Evolutionary conservation across 192 early-diverging fungal genomes (phyloP).

Genomic region (Entomortierella lignicola): DNA sequence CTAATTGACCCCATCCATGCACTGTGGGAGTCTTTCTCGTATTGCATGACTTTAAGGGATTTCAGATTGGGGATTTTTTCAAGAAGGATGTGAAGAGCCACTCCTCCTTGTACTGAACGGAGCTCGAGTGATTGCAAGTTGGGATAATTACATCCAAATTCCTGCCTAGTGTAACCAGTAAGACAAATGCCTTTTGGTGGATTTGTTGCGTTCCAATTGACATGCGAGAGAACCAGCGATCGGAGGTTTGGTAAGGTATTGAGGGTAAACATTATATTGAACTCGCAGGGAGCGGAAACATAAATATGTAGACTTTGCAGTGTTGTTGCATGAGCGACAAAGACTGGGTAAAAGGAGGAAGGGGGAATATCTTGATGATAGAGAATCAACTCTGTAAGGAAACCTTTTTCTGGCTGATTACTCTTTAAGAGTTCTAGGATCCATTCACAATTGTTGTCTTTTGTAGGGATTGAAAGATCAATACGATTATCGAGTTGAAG

Average conservation of each 20-base stretch:
- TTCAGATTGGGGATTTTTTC: neutral
- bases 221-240: neutral
- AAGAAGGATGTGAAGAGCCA: neutral
- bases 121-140: neutral
- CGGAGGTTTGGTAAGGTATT: neutral
- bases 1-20: no score
- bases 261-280: neutral
- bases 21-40: no score
- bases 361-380: neutral
- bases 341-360: neutral
- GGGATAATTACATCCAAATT: neutral
- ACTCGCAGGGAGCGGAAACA: neutral
- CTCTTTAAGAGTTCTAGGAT: no score
- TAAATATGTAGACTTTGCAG: neutral
- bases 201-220: neutral
- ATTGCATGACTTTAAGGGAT: neutral
- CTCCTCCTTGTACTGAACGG: neutral
- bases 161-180: no score
- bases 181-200: neutral
- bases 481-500: no score
- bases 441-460: no score
- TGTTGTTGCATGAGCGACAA: neutral
- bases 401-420: neutral
- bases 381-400: neutral
- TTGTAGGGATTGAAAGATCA: no score